These are phyloP conservation scores for Psilocybe cyanescens DNA, from an alignment of 768 basidiomycete species.

Conservation along the genomic window DNA sequence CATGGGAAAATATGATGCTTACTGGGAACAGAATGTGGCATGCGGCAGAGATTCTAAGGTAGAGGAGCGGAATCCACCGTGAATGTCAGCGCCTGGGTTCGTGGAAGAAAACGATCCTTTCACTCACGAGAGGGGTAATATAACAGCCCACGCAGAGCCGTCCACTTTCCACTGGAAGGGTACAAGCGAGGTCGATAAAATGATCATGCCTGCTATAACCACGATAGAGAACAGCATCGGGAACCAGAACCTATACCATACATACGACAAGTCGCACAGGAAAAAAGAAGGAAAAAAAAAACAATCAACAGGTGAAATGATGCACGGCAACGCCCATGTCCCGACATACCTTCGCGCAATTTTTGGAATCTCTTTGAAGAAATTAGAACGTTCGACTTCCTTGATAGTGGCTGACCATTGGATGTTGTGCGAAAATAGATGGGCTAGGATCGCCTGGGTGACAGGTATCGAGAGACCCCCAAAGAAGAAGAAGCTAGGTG, in stretches of 20 bases:
- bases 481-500: slow-evolving; percentile 74
- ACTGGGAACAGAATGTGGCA: slow-evolving; percentile 78
- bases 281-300: slow-evolving; percentile 32
- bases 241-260: slow-evolving; percentile 55
- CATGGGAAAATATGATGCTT: slow-evolving; percentile 26
- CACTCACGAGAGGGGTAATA: slow-evolving; percentile 67
- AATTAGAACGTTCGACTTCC: slow-evolving; percentile 85
- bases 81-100: slow-evolving; percentile 28
- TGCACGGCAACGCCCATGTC: slow-evolving; percentile 39
- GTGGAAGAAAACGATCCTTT: slow-evolving; percentile 8
- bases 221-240: slow-evolving; percentile 53
- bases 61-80: slow-evolving; percentile 33
- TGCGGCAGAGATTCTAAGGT: slow-evolving; percentile 58
- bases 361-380: slow-evolving; percentile 89
- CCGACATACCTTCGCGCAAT: slow-evolving; percentile 58
- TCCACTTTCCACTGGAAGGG: slow-evolving; percentile 60
- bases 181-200: slow-evolving; percentile 52
- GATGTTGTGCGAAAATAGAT: slow-evolving; percentile 61
- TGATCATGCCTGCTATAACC: slow-evolving; percentile 59
- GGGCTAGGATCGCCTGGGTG: slow-evolving; percentile 68
- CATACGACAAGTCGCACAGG: too few relatives aligned
- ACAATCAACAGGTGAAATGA: not conserved
- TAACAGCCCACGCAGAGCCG: slow-evolving; percentile 70
- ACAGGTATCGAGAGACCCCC: slow-evolving; percentile 75
- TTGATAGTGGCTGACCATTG: slow-evolving; percentile 69